Conservation (phyloP, 1,284 basidiomycete species). For the Amylostereum chailletii region DNA sequence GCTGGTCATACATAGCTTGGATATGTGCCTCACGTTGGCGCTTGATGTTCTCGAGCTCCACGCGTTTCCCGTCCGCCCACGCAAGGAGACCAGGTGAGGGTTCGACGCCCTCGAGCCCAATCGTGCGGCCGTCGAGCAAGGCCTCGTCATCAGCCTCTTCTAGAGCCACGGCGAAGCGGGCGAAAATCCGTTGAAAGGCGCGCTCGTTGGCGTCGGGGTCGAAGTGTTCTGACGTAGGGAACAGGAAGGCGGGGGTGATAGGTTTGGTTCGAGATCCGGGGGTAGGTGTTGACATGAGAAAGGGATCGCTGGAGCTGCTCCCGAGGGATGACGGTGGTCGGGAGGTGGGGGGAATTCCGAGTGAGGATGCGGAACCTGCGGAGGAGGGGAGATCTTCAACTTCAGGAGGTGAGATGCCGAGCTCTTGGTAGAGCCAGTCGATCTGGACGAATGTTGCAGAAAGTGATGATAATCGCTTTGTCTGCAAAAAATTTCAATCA, state of each 20-base stretch:
- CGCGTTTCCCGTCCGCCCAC: constrained; percentile 52
- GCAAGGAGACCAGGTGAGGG: constrained; percentile 54
- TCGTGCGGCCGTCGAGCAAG: constrained; percentile 31
- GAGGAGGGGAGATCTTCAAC: constrained; percentile 37
- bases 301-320: constrained; percentile 35
- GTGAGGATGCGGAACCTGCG: constrained; percentile 31
- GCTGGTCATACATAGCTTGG: constrained; percentile 79
- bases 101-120: constrained; percentile 51
- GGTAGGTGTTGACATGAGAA: constrained; percentile 31
- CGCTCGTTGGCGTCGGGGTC: constrained; percentile 23
- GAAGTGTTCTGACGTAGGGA: constrained; percentile 3
- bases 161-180: constrained; percentile 48
- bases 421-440: constrained; percentile 72
- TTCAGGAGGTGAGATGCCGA: constrained; percentile 56
- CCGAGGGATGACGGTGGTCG: constrained; percentile 30
- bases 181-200: constrained; percentile 52
- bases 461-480: constrained; percentile 60
- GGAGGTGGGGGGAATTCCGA: constrained; percentile 24
- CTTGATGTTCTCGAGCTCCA: constrained; percentile 63
- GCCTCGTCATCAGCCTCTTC: constrained; percentile 52
- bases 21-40: constrained; percentile 65
- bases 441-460: constrained; percentile 59
- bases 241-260: constrained; percentile 16
- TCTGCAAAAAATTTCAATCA: constrained; percentile 26
- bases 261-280: constrained; percentile 19